Base-by-base conservation (phyloP, 805 yeast genomes). In the Danielia reshetovae region DNA sequence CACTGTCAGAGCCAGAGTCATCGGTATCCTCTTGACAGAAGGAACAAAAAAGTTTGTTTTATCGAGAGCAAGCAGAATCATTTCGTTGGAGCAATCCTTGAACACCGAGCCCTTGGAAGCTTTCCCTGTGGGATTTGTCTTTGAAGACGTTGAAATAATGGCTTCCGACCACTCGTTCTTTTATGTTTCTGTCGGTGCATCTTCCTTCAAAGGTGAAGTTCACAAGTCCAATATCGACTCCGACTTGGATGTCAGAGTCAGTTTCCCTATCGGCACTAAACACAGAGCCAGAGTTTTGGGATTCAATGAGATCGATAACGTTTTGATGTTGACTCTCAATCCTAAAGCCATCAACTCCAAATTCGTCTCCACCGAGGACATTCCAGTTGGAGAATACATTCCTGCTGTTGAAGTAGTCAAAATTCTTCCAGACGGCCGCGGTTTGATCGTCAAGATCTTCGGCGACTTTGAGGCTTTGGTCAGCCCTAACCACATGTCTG, bases 241-340 rank as follows among this genome's bases (percentile, higher is more conserved):
- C 8, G 68, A 65, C 23, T 60, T 69, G 30, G 56, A 62, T 25
- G 46, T 70, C 18, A 72, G 66, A 23, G 64, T 59, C 56, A 75
- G 59, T 53, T 85, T 72, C 60, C 68, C 68, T 27, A 58, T 70
- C 13, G 94, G 89, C 1, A 70, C 95, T 1, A 65, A 66, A 7
- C 90, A 85, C 54, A 59, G 62, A 30, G 95, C 95, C 4, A 78
- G 97, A 59, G 80, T 93, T 6, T 52, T 86, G 19, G 85, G 88
- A 2, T 85, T 62, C 51, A 77, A 85, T 26, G 55, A 58, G 15
- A 59, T 81, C 29, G 97, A 93, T 50, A 77, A 79, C 36, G 56
- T 75, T 27, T 79, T 78, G 48, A 69, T 77, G 28, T 61, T 90
- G 47, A 79, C 95, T 1, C 62, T 87, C 51, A 82, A 88, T 47